Base-by-base conservation (phyloP, 257 asterid species). In the Solanum pimpinellifolium region DNA sequence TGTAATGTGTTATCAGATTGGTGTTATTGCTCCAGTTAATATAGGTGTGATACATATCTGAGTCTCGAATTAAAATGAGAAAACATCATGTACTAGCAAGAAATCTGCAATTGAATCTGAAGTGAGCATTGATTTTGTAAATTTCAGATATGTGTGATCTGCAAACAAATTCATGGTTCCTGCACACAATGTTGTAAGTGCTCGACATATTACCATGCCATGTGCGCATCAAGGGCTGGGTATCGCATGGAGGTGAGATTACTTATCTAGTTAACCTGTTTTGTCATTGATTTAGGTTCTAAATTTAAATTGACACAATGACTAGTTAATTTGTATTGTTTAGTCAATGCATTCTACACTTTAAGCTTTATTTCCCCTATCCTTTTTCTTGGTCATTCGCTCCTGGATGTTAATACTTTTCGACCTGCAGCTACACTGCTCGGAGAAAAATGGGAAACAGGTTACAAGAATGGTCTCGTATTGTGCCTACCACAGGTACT, bases 91-190 rank as follows among this genome's bases (percentile, higher is more conserved):
- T 29, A 27, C 41, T 47, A 47, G 29, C 44, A 47, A 47, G 68
- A 47, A 46, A 14, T 27, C 42, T 29, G 29, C 68, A 29, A 49
- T 80, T 80, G 85, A 80, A 47, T 29, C 85, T 80, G 44, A 47
- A 80, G 66, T 80, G 85, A 47, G 68, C 44, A 10, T 80, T 80
- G 68, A 80, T 52, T 81, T 81, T 52, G 69, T 81, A 56, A 73
- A 73, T 89, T 90, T 86, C 98, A 97, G 99, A 96, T 95, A 86
- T 97, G 99, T 93, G 98, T 97, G 82, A 98, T 97, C 82, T 97
- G 99, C 96, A 97, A 94, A 91, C 99, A 97, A 93, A 97, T 95
- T 86, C 99, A 97, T 89, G 99, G 99, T 90, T 96, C 99, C 68
- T 97, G 99, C 89, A 97, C 99, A 65, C 98, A 97, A 88, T 97